Evolutionary conservation across 2,329 filamentous ascomycete species (phyloP), one percentile per base, ranked within the genome.

Genomic region (Fusarium burgessii): DNA sequence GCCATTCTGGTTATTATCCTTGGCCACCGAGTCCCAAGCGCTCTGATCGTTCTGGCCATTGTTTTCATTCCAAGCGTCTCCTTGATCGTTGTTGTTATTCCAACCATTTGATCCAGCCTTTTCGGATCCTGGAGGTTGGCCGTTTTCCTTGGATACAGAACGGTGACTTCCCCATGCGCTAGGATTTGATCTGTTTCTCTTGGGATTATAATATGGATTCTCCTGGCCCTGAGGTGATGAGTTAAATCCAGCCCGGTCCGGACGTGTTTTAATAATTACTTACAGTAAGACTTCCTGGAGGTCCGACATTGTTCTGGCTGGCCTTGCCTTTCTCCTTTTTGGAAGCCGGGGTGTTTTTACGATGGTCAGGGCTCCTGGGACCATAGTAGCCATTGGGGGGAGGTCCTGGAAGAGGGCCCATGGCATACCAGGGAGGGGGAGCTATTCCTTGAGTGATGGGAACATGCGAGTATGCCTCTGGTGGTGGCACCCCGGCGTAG

Each of bases 391-490:
- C 54, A 43, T 36, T 42, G 18, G 46, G 66, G 2, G 46, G 45
- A 29, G 66, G 58, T 13, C 71, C 74, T 23, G 70, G 71, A 11
- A 74, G 75, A 9, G 62, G 71, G 15, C 54, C 72, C 61, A 71
- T 62, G 12, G 72, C 47, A 43, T 68, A 73, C 74, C 75, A 78
- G 1, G 68, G 41, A 12, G 66, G 61, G 38, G 67, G 45, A 2
- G 71, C 67, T 70, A 80, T 75, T 9, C 77, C 77, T 55, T 80
- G 78, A 5, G 78, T 80, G 36, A 79, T 72, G 6, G 78, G 78
- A 20, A 76, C 70, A 46, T 78, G 71, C 18, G 72, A 60, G 45
- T 77, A 75, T 2, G 70, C 73, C 9, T 66, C 62, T 20, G 58
- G 62, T 10, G 62, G 63, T 25, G 62, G 64, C 15, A 68, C 23